These are phyloP conservation scores for Anthracocystis panici-leucophaei DNA, from an alignment of 1,284 basidiomycete species.

Conservation along the genomic window DNA sequence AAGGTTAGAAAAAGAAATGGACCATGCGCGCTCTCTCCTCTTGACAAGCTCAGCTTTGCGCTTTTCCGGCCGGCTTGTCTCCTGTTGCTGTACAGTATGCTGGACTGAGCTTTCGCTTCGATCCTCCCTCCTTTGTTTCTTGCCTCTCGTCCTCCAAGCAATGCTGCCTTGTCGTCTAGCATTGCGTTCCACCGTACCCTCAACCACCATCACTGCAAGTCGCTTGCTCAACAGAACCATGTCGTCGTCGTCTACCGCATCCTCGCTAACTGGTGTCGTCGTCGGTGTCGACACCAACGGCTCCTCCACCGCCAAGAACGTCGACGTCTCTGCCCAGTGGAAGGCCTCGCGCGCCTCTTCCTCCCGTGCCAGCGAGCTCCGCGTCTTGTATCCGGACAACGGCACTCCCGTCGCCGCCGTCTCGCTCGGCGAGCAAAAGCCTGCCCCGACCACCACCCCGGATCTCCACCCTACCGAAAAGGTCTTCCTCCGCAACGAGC, in stretches of 20 bases:
- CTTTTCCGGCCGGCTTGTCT: neutral
- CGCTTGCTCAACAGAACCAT: slow-evolving; percentile 24
- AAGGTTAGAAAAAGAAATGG: slow-evolving; percentile 17
- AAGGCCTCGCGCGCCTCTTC: slow-evolving; percentile 58
- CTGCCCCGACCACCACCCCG: slow-evolving; percentile 61
- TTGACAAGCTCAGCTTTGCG: too few species aligned
- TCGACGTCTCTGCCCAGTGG: slow-evolving; percentile 63
- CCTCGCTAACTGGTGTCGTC: slow-evolving; percentile 50
- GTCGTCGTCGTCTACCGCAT: slow-evolving; percentile 34
- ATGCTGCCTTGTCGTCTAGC: slow-evolving; percentile 46
- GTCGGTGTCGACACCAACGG: slow-evolving; percentile 53
- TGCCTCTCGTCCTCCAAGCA: slow-evolving; percentile 17
- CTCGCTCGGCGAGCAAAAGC: slow-evolving; percentile 60
- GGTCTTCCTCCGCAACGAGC: slow-evolving; percentile 64
- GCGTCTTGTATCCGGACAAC: slow-evolving; percentile 61
- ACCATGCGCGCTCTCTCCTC: slow-evolving; percentile 2
- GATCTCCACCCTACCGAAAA: slow-evolving; percentile 57
- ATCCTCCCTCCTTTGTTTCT: neutral
- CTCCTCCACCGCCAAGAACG: slow-evolving; percentile 51
- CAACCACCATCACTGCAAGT: slow-evolving; percentile 19
- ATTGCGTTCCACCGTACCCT: slow-evolving; percentile 27
- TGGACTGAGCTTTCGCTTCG: neutral
- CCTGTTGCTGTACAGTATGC: slow-evolving; percentile 2
- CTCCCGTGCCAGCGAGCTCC: slow-evolving; percentile 61
- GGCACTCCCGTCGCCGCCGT: slow-evolving; percentile 59